phyloP scores from a whole-genome alignment of 1,284 basidiomycete genomes.

The Apiotrichum veenhuisii region DNA sequence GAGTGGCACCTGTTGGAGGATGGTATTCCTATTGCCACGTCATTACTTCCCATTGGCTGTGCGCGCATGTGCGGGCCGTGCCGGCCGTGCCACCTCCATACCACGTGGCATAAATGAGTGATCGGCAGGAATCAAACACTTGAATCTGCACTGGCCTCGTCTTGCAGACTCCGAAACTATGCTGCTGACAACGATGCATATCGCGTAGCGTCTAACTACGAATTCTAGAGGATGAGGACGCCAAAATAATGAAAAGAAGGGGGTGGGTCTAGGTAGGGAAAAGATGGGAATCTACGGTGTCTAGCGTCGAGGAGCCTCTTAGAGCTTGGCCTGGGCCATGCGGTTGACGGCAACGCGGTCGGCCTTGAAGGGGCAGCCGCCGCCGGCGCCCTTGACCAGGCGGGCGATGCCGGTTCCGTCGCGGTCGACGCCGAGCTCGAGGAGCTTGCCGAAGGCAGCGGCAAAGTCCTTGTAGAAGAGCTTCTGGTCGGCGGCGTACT shows the following conservation, averaged over 20 bases:
- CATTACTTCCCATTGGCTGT: too few relatives aligned
- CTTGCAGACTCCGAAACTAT: background rate
- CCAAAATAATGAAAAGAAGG: too few relatives aligned
- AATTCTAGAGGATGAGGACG: background rate
- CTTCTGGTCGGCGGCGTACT: conserved; percentile 55
- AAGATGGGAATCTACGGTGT: background rate
- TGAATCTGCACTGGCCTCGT: too few relatives aligned
- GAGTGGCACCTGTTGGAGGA: too few relatives aligned
- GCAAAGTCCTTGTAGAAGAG: conserved; percentile 57
- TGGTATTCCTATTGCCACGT: too few relatives aligned
- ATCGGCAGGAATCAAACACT: too few relatives aligned
- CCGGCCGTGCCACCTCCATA: too few relatives aligned
- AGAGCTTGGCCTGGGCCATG: conserved; percentile 8
- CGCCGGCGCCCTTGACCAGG: conserved; percentile 43
- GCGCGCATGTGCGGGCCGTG: too few relatives aligned
- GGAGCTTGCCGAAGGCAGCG: conserved; percentile 48
- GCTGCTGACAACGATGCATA: background rate
- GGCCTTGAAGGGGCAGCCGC: conserved; percentile 43
- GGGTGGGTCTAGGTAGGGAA: background rate
- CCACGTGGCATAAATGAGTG: too few relatives aligned
- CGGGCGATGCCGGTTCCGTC: conserved; percentile 46
- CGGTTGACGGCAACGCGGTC: conserved; percentile 7
- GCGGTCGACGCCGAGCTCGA: conserved; percentile 52
- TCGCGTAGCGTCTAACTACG: background rate
- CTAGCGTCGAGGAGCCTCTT: background rate